Evolutionary conservation across 2,329 filamentous ascomycete species (phyloP).

Genomic region (Talaromyces verruculosus): DNA sequence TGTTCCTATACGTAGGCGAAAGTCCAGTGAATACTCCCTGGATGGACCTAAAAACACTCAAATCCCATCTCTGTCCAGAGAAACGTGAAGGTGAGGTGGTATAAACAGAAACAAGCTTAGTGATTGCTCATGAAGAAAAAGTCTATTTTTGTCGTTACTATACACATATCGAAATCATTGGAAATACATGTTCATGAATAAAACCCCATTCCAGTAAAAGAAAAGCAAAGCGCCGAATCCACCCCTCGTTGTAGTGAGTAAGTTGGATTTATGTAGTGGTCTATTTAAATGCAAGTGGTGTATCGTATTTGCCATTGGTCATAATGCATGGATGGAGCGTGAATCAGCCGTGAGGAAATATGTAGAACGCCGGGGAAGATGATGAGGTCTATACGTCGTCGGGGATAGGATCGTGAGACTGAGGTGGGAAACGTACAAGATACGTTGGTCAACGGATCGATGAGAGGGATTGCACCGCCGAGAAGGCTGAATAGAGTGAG

Average conservation of each 20-base stretch:
- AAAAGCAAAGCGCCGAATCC: slow-evolving; percentile 11
- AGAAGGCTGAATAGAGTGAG: background rate
- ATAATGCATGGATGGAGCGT: background rate
- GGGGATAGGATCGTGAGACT: background rate
- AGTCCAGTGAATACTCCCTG: slow-evolving; percentile 68
- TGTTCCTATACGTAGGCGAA: slow-evolving; percentile 68
- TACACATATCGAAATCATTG: background rate
- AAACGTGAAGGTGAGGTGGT: background rate
- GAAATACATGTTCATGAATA: background rate
- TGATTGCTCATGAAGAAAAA: background rate
- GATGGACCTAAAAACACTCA: slow-evolving; percentile 55
- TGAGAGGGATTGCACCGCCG: background rate
- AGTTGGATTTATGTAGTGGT: slow-evolving; percentile 11
- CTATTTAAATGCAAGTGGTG: background rate
- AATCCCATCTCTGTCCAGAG: background rate
- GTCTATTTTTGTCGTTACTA: background rate
- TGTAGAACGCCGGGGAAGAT: background rate
- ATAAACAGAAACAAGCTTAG: background rate
- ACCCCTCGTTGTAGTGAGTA: background rate
- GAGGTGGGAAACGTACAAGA: background rate
- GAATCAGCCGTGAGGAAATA: background rate
- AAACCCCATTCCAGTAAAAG: background rate
- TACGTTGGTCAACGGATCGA: background rate
- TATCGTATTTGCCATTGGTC: background rate
- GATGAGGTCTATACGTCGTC: background rate